Base-by-base conservation (phyloP, 1,139 yeast genomes). In the Candida pseudocylindracea region DNA sequence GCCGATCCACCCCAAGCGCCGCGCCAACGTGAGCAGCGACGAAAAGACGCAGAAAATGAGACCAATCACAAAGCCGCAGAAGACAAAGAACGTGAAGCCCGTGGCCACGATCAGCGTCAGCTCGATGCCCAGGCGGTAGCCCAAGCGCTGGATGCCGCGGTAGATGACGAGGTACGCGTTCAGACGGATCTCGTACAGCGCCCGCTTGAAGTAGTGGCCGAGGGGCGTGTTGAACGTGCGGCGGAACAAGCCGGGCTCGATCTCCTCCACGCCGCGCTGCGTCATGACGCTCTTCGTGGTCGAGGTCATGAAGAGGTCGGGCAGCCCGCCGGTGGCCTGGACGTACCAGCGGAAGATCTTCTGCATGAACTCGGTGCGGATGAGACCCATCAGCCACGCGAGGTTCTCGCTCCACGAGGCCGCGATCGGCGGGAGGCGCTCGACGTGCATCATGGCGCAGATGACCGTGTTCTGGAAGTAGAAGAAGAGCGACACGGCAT, bases 341-440 rank as follows among this genome's bases (percentile, higher is more conserved):
- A 76, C 67, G 42, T 72, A 76, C 91, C 91, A 76, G 44, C 85
- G 60, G 48, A 76, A 73, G 42, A 76, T 72, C 36, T 69, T 57
- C 50, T 74, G 85, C 83, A 76, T 74, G 44, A 75, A 75, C 3
- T 49, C 45, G 30, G 73, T 63, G 43, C 70, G 56, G 41, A 76
- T 75, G 38, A 76, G 56, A 2, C 91, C 91, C 85, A 76, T 75
- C 2, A 85, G 73, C 91, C 91, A 76, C 25, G 79, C 79, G 48
- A 76, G 60, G 45, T 76, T 76, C 46, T 73, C 83, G 4, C 80
- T 60, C 91, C 91, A 76, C 6, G 85, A 66, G 27, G 73, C 63
- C 2, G 81, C 88, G 44, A 76, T 74, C 10, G 88, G 88, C 8
- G 91, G 88, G 5, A 73, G 67, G 40, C 69, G 55, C 42, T 71